Percentiles rank a stretch among this genome's conserved stretches.
Evolutionary conservation across 2,329 filamentous ascomycete species (phyloP).

Genomic region (Pseudogymnoascus sp.): DNA sequence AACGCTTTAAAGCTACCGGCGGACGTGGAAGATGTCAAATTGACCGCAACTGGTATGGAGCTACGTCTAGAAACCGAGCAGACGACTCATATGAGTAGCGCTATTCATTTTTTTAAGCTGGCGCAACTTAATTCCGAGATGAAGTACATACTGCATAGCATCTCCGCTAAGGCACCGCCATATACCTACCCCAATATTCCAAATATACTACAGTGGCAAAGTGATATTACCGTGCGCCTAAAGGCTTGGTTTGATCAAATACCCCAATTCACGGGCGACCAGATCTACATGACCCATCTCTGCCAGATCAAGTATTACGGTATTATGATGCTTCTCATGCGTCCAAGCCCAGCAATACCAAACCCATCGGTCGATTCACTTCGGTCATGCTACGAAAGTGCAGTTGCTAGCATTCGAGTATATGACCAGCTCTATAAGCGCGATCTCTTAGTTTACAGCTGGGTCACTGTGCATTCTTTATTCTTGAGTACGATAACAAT

Average conservation of each 20-base stretch:
- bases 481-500: constrained; percentile 41
- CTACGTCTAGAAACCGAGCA: constrained; percentile 11
- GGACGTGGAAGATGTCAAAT: constrained; percentile 17
- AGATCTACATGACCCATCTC: constrained; percentile 24
- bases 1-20: constrained; percentile 14
- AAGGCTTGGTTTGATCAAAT: constrained; percentile 33
- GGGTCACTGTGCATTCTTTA: constrained; percentile 40
- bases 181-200: constrained; percentile 41
- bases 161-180: constrained; percentile 36
- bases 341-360: constrained; percentile 44
- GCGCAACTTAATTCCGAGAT: constrained; percentile 45
- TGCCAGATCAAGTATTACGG: constrained; percentile 41
- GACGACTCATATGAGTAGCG: constrained; percentile 31
- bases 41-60: constrained; percentile 14
- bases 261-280: constrained; percentile 20
- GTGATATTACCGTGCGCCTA: constrained; percentile 32
- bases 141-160: constrained; percentile 47
- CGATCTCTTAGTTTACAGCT: constrained; percentile 38
- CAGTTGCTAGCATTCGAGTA: constrained; percentile 32
- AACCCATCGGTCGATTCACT: constrained; percentile 35
- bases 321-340: constrained; percentile 39
- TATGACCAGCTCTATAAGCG: constrained; percentile 37
- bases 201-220: constrained; percentile 39
- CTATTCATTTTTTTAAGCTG: constrained; percentile 41
- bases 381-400: constrained; percentile 35